These are phyloP conservation scores for Clarireedia paspali DNA, from an alignment of 2,329 filamentous ascomycete genomes.

Conservation along the genomic window DNA sequence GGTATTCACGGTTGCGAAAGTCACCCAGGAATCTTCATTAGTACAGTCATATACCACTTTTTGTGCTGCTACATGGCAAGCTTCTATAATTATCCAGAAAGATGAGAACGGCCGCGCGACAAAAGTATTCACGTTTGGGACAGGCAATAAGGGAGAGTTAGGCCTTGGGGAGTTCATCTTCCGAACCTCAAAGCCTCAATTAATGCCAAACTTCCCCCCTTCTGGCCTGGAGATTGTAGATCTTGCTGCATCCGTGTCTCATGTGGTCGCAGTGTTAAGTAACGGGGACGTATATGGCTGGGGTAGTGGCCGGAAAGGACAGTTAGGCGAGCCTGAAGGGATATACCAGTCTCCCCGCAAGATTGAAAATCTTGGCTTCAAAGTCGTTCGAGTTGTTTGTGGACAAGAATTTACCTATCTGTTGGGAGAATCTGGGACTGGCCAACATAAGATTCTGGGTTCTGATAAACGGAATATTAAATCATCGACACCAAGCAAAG, in stretches of 20 bases:
- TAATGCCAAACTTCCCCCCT: conserved; percentile 58
- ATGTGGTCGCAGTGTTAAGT: conserved; percentile 64
- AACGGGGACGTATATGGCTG: conserved; percentile 79
- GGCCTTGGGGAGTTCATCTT: conserved; percentile 51
- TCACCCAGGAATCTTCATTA: conserved; percentile 20
- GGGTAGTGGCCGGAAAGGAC: conserved; percentile 81
- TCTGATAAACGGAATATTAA: conserved; percentile 64
- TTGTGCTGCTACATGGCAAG: conserved; percentile 72
- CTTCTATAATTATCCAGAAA: conserved; percentile 52
- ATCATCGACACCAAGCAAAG: conserved; percentile 45
- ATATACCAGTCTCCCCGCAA: conserved; percentile 52
- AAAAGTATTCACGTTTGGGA: conserved; percentile 55
- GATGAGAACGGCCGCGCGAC: conserved; percentile 38
- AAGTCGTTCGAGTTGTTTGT: conserved; percentile 61
- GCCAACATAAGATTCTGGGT: conserved; percentile 61
- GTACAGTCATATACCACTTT: conserved; percentile 29
- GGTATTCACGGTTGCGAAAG: conserved; percentile 16
- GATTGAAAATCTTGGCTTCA: conserved; percentile 52
- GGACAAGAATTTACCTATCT: conserved; percentile 82
- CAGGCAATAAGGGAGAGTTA: conserved; percentile 64
- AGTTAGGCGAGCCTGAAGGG: conserved; percentile 56
- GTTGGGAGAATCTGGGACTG: conserved; percentile 45
- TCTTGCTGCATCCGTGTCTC: conserved; percentile 67
- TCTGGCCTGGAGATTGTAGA: conserved; percentile 48
- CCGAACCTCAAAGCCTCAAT: conserved; percentile 39